Evolutionary conservation across 495 filamentous ascomycete genomes (phyloP).

Genomic region (Aspergillus nanangensis): DNA sequence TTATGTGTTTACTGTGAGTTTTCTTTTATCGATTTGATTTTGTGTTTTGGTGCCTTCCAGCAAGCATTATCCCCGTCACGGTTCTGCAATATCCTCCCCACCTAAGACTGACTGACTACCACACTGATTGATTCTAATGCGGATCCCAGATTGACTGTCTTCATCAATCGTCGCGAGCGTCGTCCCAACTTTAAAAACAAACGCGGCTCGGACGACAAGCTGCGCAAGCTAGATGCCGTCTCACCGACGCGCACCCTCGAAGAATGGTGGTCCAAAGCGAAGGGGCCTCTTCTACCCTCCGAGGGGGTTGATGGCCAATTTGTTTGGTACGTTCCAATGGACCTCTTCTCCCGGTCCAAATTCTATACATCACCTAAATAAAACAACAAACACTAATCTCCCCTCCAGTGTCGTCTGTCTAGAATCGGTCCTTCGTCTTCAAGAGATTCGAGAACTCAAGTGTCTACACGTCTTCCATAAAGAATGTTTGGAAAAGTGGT

Average conservation of each 20-base stretch:
- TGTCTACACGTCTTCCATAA: slow-evolving; percentile 45
- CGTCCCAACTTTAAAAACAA: slow-evolving; percentile 17
- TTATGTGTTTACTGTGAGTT: slow-evolving; percentile 35
- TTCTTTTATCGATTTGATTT: not conserved
- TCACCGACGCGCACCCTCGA: slow-evolving; percentile 38
- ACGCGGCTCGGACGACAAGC: slow-evolving; percentile 28
- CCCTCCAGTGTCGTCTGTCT: slow-evolving; percentile 36
- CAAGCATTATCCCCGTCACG: too few relatives aligned
- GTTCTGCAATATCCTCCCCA: too few relatives aligned
- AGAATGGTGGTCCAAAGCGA: slow-evolving; percentile 38
- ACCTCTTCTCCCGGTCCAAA: not conserved
- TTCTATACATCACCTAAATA: too few relatives aligned
- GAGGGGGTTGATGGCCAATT: slow-evolving; percentile 38
- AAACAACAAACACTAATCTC: not conserved
- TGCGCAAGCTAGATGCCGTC: slow-evolving; percentile 36
- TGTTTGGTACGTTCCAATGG: slow-evolving; percentile 26
- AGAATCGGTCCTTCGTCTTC: slow-evolving; percentile 33
- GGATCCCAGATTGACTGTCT: slow-evolving; percentile 26
- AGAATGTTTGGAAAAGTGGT: slow-evolving; percentile 45
- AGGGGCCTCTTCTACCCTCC: slow-evolving; percentile 29
- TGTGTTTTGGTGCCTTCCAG: too few relatives aligned
- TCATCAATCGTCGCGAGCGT: slow-evolving; percentile 34
- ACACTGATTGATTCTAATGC: too few relatives aligned
- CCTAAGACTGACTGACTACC: too few relatives aligned
- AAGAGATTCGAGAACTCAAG: slow-evolving; percentile 40